Conservation (phyloP, 202 grass and related monocot genomes). For the Panicum hallii region DNA sequence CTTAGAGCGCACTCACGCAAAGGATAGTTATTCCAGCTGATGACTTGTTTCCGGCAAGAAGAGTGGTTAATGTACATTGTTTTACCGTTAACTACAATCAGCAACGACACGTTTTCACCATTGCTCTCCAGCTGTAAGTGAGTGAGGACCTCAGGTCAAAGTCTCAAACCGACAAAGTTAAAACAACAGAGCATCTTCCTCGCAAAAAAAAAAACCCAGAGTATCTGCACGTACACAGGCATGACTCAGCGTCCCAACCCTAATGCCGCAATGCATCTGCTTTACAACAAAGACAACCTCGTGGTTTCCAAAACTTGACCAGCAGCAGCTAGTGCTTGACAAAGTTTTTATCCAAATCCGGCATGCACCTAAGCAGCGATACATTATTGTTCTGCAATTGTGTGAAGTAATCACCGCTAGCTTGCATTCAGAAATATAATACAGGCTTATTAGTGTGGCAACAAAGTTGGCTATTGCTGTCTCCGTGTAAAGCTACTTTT, state of each 20-base stretch:
- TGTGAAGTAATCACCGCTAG: constrained; percentile 32
- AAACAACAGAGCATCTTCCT: constrained; percentile 36
- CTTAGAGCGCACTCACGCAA: too few species aligned
- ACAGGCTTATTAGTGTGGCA: constrained; percentile 33
- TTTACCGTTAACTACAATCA: neutral
- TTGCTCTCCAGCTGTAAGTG: neutral
- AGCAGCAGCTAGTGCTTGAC: constrained; percentile 48
- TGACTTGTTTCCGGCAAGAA: too few species aligned
- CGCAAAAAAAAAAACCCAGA: neutral
- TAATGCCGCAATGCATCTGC: constrained; percentile 35
- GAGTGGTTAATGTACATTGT: neutral
- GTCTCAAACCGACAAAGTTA: neutral
- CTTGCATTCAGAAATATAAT: constrained; percentile 27
- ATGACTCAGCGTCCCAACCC: constrained; percentile 18
- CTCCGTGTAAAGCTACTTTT: constrained; percentile 22
- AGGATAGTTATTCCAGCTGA: too few species aligned
- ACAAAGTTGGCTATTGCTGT: constrained; percentile 26
- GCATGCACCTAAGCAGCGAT: constrained; percentile 42
- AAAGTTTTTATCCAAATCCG: constrained; percentile 18
- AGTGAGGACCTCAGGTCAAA: neutral
- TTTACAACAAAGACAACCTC: constrained; percentile 48
- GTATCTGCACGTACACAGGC: constrained; percentile 43
- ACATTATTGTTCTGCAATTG: constrained; percentile 30
- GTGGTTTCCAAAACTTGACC: constrained; percentile 50
- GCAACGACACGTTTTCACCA: neutral